Evolutionary conservation across 495 filamentous ascomycete species (phyloP), one percentile per base, ranked within the genome.

Genomic region (Tuber aestivum): DNA sequence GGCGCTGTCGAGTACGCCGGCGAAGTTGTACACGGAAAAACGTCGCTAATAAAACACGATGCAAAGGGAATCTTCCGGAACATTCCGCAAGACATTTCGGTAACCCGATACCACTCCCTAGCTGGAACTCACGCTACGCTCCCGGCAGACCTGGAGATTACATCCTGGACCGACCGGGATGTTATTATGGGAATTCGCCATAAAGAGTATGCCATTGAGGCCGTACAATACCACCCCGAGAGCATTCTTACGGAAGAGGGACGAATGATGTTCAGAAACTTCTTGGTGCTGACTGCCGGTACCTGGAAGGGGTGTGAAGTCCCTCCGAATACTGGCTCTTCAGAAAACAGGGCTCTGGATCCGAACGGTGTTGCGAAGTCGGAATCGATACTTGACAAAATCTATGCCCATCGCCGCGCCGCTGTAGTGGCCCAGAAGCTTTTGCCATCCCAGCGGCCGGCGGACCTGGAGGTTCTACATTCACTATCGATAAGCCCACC

Each of bases 171-270:
- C 27, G 85, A 89, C n/a, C 91, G 90, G 77, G 89, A 90, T 18
- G 89, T 98, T 69, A 99, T 99, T 77, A 98, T 98, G 95, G 95
- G 95, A 32, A 91, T 98, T 18, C 89, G 95, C 35, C 95, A 99
- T 86, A 97, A 96, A 85, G 88, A 95, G 82, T 90, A 92, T 81
- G 86, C 92, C 0, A 87, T 99, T 6, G 95, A 99, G 82, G 95
- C 95, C 42, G 94, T 98, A 27, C 95, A 99, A 83, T 99, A 97
- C 83, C 95, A 99, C 82, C 95, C 95, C 0, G 95, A 99, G 84
- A 97, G 95, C 83, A 99, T 99, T 72, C 85, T 99, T 41, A 97
- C 95, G 0, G 92, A 90, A 74, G 90, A 95, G 76, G 95, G 95
- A 18, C 92, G 93, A 41, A 82, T 87, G 14, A 97, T 99, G 93